Base-by-base conservation (phyloP, 2,329 filamentous ascomycete species). In the Cladophialophora psammophila region DNA sequence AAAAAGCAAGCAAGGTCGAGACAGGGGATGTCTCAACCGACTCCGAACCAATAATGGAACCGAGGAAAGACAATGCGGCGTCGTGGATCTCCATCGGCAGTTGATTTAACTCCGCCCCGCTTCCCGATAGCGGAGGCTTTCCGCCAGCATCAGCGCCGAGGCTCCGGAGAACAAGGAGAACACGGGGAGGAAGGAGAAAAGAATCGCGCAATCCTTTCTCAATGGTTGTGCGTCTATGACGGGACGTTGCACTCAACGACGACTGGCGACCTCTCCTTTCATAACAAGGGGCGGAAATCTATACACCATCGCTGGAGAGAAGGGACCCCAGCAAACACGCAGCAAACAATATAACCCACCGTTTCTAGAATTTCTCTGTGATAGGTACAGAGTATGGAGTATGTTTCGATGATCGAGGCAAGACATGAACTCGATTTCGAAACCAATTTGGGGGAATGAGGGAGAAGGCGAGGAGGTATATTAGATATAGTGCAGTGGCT, bases 381-480 rank as follows among this genome's bases (percentile, higher is more conserved):
- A n/a, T 75, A 68, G 5, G 72, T 74, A 26, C 26, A 3, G 26
- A 3, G 26, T 26, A 40, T 75, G 26, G 26, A 3, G 26, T 26
- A 40, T 75, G 74, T 3, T 72, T 65, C 0, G 81, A 81, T 1
- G 84, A 83, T 60, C 80, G 74, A 0, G 80, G 77, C 9, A 83
- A 86, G 70, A 88, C 85, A 79, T 88, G 87, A 35, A 87, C 76
- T 50, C 81, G 79, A 74, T 88, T 86, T 73, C 86, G 86, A 26
- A 76, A 88, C 87, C 66, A 87, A 79, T 10, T 83, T 84, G 18
- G 84, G 73, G 86, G 71, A 70, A 83, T 85, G 62, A 86, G 85
- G 76, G 88, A 88, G 72, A 83, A 81, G 64, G 85, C 84, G 53
- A 88, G 78, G 74, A 88, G 80, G 76, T 87, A 88, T 66, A 85